These are phyloP conservation scores for Verticillium tricorpus DNA, from an alignment of 2,329 filamentous ascomycete genomes.

Conservation along the genomic window DNA sequence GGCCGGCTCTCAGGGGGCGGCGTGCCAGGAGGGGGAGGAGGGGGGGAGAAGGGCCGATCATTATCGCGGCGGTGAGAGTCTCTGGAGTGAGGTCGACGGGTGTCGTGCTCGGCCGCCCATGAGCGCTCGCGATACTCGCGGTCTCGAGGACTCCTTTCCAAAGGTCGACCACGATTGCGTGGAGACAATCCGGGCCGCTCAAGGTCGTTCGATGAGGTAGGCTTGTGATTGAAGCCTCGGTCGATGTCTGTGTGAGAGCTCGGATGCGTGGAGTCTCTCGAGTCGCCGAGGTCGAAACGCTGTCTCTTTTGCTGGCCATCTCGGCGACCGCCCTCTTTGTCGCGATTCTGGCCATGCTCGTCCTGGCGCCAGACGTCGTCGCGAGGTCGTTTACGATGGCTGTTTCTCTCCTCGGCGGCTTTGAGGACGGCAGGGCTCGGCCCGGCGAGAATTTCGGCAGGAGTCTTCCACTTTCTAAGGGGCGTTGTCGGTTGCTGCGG, in stretches of 20 bases:
- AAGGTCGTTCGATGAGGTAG: not conserved
- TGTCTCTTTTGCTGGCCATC: not conserved
- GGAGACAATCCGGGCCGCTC: not conserved
- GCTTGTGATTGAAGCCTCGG: not conserved
- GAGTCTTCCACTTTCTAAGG: not conserved
- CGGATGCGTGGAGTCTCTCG: not conserved
- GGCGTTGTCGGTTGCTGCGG: not conserved
- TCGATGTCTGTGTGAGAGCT: not conserved
- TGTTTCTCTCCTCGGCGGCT: not conserved
- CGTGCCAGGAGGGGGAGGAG: not conserved
- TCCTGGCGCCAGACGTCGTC: not conserved
- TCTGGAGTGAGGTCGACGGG: not conserved
- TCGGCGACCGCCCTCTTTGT: not conserved
- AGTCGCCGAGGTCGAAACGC: not conserved
- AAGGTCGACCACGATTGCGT: not conserved
- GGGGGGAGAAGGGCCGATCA: not conserved
- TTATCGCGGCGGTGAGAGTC: not conserved
- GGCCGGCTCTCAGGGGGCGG: conserved; percentile 3
- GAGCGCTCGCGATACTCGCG: not conserved
- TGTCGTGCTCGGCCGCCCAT: not conserved
- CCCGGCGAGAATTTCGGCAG: not conserved
- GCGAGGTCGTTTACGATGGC: not conserved
- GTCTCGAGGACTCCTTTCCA: not conserved
- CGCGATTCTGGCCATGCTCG: not conserved
- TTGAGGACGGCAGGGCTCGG: not conserved